phyloP scores from a whole-genome alignment of 2,329 filamentous ascomycete genomes.

The Triangularia setosa region DNA sequence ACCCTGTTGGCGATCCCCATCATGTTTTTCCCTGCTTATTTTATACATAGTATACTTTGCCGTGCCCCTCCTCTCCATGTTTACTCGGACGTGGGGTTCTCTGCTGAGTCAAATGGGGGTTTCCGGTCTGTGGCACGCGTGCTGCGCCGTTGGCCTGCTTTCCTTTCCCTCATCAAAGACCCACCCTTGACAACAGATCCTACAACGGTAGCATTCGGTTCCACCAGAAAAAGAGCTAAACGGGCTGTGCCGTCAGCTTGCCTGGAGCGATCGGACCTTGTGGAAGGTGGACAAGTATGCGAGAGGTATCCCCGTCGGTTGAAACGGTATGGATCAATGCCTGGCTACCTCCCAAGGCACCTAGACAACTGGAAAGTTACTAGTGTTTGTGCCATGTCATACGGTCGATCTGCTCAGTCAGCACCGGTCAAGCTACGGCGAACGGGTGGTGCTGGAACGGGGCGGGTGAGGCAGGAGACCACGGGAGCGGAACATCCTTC shows the following conservation, averaged over 20 bases:
- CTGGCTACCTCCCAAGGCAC: background rate
- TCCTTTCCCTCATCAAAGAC: background rate
- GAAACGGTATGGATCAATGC: background rate
- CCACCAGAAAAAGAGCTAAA: background rate
- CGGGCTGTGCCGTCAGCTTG: background rate
- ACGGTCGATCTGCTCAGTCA: background rate
- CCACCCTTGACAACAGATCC: background rate
- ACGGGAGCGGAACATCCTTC: background rate
- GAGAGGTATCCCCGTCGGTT: background rate
- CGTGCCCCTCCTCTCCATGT: background rate
- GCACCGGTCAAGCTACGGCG: background rate
- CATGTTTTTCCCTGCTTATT: background rate
- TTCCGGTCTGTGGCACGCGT: background rate
- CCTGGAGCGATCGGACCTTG: background rate
- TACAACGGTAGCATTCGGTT: background rate
- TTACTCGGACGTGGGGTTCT: background rate
- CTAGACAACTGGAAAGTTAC: background rate
- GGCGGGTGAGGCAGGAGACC: background rate
- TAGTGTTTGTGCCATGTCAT: background rate
- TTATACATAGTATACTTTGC: background rate
- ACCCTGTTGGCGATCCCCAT: slow-evolving; percentile 6
- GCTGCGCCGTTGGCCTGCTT: slow-evolving; percentile 1
- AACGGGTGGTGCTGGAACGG: background rate
- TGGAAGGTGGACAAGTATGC: background rate
- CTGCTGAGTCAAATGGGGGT: background rate